These are phyloP conservation scores for Larix kaempferi DNA, from an alignment of 75 land plant genomes.

Conservation along the genomic window DNA sequence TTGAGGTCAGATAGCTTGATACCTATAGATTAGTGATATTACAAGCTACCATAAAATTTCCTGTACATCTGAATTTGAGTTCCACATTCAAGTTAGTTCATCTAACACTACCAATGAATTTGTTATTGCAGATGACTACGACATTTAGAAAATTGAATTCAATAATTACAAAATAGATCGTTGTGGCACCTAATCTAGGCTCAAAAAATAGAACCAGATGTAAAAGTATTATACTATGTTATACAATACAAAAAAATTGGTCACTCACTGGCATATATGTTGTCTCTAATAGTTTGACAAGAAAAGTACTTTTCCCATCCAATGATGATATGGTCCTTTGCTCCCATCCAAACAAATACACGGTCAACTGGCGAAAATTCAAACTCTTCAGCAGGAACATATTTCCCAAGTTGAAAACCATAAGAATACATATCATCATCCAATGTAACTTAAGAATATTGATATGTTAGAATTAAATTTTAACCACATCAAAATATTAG, in stretches of 20 bases:
- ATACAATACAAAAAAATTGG: background rate
- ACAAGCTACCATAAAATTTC: constrained; percentile 42
- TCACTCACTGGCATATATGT: constrained; percentile 73
- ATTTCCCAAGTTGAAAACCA: constrained; percentile 60
- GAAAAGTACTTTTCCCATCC: constrained; percentile 93
- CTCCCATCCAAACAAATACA: constrained; percentile 98
- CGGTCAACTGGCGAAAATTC: constrained; percentile 79
- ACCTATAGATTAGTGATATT: no score
- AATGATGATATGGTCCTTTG: constrained; percentile 89
- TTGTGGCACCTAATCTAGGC: background rate
- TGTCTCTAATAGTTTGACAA: constrained; percentile 85
- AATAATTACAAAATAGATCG: background rate
- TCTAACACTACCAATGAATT: constrained; percentile 56
- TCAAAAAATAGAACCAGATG: background rate
- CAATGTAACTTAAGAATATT: no score
- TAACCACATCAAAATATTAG: no score
- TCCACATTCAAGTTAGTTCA: constrained; percentile 62
- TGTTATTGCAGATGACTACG: constrained; percentile 72
- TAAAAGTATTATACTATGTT: no score
- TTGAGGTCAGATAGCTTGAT: no score
- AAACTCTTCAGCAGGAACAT: constrained; percentile 83
- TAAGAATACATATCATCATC: background rate
- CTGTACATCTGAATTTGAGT: constrained; percentile 98
- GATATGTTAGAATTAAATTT: no score
- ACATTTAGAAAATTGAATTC: background rate